These are phyloP conservation scores for Lagenidium sp. DNA, from an alignment of 352 stramenopile genomes.

Conservation along the genomic window DNA sequence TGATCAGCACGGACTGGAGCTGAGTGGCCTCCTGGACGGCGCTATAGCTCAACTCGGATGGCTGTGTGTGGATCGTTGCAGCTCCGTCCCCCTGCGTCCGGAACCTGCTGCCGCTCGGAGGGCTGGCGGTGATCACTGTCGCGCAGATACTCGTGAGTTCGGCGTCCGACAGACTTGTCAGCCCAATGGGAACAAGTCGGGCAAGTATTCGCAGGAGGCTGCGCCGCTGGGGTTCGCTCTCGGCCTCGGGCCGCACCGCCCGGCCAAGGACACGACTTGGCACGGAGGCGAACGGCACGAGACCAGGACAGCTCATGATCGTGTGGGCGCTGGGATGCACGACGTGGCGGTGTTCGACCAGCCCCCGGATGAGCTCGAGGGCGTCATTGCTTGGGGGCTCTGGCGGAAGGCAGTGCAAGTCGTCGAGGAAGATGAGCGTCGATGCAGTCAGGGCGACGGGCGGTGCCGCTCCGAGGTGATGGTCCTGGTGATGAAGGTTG, in stretches of 20 bases:
- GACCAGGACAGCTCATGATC: slow-evolving; percentile 17
- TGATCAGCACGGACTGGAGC: slow-evolving; percentile 31
- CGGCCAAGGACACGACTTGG: too few species aligned
- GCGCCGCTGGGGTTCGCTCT: neutral
- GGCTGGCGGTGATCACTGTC: slow-evolving; percentile 10
- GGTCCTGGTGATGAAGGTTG: neutral
- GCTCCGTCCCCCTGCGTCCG: neutral
- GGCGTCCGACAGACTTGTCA: slow-evolving; percentile 22
- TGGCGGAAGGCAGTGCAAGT: slow-evolving; percentile 32
- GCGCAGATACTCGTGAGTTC: slow-evolving; percentile 49
- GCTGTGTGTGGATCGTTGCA: neutral
- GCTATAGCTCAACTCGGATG: slow-evolving; percentile 2
- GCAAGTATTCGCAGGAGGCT: slow-evolving; percentile 18
- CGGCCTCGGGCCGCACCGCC: too few species aligned
- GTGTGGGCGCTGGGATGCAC: slow-evolving; percentile 26
- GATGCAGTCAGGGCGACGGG: neutral
- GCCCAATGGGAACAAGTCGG: slow-evolving; percentile 23
- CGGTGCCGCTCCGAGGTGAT: too few species aligned
- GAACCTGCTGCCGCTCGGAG: neutral
- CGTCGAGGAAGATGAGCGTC: slow-evolving; percentile 40
- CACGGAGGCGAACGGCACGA: slow-evolving; percentile 17
- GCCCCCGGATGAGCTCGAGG: slow-evolving; percentile 35
- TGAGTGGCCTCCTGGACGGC: slow-evolving; percentile 22
- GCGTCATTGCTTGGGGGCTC: slow-evolving; percentile 17
- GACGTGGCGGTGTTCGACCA: slow-evolving; percentile 28